Conservation (phyloP, 495 filamentous ascomycete genomes). For the Daldinia concentrica region DNA sequence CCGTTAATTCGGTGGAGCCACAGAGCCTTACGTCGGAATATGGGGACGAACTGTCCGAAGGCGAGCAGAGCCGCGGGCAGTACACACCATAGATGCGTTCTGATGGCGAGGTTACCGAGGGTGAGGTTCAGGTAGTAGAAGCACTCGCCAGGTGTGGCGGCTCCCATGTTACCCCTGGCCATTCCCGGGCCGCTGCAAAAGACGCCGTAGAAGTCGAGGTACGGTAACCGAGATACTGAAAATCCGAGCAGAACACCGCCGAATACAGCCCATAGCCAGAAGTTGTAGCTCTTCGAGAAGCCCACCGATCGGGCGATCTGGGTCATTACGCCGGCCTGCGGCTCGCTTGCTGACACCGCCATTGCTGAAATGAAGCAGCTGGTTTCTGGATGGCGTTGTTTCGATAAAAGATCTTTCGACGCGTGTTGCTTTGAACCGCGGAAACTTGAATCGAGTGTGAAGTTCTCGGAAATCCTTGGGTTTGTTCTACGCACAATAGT, state of each 20-base stretch:
- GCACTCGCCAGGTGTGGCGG: slow-evolving; percentile 58
- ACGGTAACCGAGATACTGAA: slow-evolving; percentile 42
- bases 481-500: background rate
- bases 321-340: slow-evolving; percentile 12
- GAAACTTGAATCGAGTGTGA: background rate
- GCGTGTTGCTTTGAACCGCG: slow-evolving; percentile 1
- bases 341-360: slow-evolving; percentile 5
- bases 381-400: slow-evolving; percentile 1
- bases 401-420: background rate
- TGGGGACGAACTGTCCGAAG: slow-evolving; percentile 61
- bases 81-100: slow-evolving; percentile 55
- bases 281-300: slow-evolving; percentile 53
- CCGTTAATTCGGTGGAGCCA: slow-evolving; percentile 63
- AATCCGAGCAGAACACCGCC: slow-evolving; percentile 47
- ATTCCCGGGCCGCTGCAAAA: slow-evolving; percentile 34
- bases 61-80: slow-evolving; percentile 59
- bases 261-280: slow-evolving; percentile 51
- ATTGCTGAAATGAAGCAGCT: slow-evolving; percentile 19
- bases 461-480: slow-evolving; percentile 2
- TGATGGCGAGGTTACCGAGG: slow-evolving; percentile 53
- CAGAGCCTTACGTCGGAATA: slow-evolving; percentile 57
- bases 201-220: slow-evolving; percentile 49
- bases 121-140: slow-evolving; percentile 53
- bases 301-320: slow-evolving; percentile 49
- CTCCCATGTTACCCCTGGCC: slow-evolving; percentile 6